phyloP scores from a whole-genome alignment of 75 land plant species.

The Adiantum capillusveneris region DNA sequence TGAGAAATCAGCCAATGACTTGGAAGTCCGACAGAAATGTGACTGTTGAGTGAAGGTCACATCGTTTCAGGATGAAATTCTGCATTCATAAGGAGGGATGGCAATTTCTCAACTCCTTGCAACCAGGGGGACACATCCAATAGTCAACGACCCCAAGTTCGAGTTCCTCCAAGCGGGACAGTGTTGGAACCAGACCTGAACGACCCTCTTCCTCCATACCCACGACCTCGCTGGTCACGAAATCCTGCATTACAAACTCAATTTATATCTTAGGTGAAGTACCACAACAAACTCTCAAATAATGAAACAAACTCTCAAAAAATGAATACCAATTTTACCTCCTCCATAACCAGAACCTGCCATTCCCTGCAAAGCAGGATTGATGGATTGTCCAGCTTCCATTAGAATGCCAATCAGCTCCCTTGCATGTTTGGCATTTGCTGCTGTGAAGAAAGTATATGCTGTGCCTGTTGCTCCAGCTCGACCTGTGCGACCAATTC shows the following conservation, averaged over 20 bases:
- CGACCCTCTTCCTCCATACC: constrained; percentile 41
- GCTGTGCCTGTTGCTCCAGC: constrained; percentile 97
- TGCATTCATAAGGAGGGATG: too few relatives aligned
- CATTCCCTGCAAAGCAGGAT: constrained; percentile 68
- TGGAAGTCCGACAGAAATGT: too few relatives aligned
- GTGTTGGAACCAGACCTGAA: constrained; percentile 62
- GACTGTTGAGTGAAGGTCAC: too few relatives aligned
- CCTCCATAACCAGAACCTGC: constrained; percentile 34
- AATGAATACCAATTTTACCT: constrained; percentile 7
- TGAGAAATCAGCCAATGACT: too few relatives aligned
- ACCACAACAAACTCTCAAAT: too few relatives aligned
- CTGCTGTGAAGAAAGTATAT: constrained; percentile 93
- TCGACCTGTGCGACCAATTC: constrained; percentile 97
- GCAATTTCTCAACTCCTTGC: too few relatives aligned
- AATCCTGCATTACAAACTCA: neutral
- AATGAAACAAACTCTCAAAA: neutral
- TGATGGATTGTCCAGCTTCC: constrained; percentile 89
- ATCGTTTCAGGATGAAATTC: too few relatives aligned
- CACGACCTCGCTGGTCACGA: constrained; percentile 37
- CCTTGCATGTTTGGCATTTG: constrained; percentile 94
- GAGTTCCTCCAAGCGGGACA: constrained; percentile 57
- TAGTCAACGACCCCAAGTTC: constrained; percentile 28
- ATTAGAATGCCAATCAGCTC: constrained; percentile 72
- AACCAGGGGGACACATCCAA: too few relatives aligned
- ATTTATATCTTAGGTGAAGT: too few relatives aligned